These are phyloP conservation scores for Usnea hakonensis DNA, from an alignment of 495 filamentous ascomycete genomes.

Conservation along the genomic window DNA sequence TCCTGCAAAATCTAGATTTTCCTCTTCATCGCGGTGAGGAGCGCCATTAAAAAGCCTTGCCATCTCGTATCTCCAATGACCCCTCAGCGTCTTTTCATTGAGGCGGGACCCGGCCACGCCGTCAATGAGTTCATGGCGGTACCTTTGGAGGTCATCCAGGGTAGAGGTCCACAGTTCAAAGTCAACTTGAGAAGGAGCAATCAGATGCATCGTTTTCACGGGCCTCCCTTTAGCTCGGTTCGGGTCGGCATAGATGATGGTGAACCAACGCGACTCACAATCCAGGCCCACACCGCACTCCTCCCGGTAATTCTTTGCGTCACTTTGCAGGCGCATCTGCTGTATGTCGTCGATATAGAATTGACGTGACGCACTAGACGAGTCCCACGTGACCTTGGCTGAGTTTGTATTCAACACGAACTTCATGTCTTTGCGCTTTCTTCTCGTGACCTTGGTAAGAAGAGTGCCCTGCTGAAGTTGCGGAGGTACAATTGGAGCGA, in stretches of 20 bases:
- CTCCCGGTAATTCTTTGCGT: slow-evolving; percentile 81
- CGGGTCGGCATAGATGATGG: slow-evolving; percentile 70
- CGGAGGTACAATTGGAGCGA: slow-evolving; percentile 63
- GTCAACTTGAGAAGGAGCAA: slow-evolving; percentile 59
- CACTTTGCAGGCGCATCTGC: slow-evolving; percentile 76
- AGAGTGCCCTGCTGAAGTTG: slow-evolving; percentile 66
- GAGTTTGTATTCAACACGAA: slow-evolving; percentile 73
- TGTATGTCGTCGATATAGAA: slow-evolving; percentile 94
- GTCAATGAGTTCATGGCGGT: slow-evolving; percentile 80
- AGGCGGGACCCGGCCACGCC: slow-evolving; percentile 65
- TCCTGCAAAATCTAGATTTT: slow-evolving; percentile 63
- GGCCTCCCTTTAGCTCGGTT: slow-evolving; percentile 59
- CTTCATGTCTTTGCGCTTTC: slow-evolving; percentile 61
- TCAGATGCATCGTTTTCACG: slow-evolving; percentile 73
- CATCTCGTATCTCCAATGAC: slow-evolving; percentile 87
- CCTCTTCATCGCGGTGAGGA: slow-evolving; percentile 49
- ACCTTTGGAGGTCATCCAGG: slow-evolving; percentile 69
- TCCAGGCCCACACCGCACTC: slow-evolving; percentile 62
- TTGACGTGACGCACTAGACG: slow-evolving; percentile 63
- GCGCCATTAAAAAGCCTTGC: slow-evolving; percentile 52
- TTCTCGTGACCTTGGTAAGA: slow-evolving; percentile 76
- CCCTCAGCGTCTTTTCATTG: slow-evolving; percentile 68
- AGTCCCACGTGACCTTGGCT: slow-evolving; percentile 83
- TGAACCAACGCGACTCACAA: slow-evolving; percentile 68
- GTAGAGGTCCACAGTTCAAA: slow-evolving; percentile 75